A percentile compares a stretch with the other conserved stretches of the same genome.
These are phyloP conservation scores for Sordariomycetes sp. DNA, from an alignment of 2,329 filamentous ascomycete genomes.

Conservation along the genomic window DNA sequence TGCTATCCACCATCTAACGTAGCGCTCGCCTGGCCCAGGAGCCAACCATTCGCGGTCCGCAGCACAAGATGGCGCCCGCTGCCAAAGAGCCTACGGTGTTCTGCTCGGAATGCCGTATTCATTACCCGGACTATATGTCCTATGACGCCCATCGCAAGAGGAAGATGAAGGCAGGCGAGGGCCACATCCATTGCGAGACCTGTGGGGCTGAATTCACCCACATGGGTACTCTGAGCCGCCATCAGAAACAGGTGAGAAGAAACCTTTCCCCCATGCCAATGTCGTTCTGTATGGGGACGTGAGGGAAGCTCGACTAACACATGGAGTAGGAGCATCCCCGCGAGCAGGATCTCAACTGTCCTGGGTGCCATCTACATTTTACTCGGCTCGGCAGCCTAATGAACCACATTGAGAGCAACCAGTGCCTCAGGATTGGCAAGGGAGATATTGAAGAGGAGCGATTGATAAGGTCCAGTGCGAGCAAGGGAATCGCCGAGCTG, in stretches of 20 bases:
- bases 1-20: not conserved
- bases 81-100: not conserved
- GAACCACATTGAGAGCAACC: conserved; percentile 30
- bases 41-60: not conserved
- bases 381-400: conserved; percentile 24
- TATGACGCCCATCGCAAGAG: not conserved
- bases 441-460: conserved; percentile 20
- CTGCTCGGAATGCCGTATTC: conserved; percentile 2
- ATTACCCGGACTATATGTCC: not conserved
- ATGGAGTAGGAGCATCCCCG: not conserved
- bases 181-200: conserved; percentile 15
- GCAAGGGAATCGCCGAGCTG: conserved; percentile 14
- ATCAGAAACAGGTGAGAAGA: conserved; percentile 22
- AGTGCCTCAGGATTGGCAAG: conserved; percentile 25
- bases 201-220: conserved; percentile 17
- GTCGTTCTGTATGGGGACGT: not conserved
- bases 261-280: too few relatives aligned
- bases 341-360: not conserved
- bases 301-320: not conserved
- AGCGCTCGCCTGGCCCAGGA: not conserved
- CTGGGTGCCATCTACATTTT: conserved; percentile 28
- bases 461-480: conserved; percentile 24
- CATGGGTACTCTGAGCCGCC: conserved; percentile 14
- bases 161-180: conserved; percentile 2
- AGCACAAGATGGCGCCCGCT: not conserved